A percentile compares a stretch with the other conserved stretches of the same genome.
Conservation (phyloP, 139 green algal genomes). For the Chlamydomonas asymmetrica region DNA sequence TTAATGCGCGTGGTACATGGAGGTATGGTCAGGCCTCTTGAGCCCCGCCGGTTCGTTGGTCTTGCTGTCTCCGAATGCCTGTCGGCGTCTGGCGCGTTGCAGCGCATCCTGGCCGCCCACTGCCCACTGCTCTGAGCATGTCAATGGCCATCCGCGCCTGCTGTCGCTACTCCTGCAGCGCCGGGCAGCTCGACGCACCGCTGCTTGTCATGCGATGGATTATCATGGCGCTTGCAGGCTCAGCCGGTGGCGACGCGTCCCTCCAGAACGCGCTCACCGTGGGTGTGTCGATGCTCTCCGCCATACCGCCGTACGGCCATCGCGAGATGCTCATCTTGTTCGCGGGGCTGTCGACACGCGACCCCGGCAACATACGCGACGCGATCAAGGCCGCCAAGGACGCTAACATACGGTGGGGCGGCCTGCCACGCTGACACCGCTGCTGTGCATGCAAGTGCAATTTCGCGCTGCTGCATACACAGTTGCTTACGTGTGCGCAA, state of each 20-base stretch:
- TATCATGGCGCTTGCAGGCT: not conserved
- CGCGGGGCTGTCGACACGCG: constrained; percentile 82
- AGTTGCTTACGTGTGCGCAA: too few relatives aligned
- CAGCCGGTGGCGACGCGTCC: constrained; percentile 64
- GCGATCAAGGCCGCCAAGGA: constrained; percentile 62
- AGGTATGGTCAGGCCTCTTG: too few relatives aligned
- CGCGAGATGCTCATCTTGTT: constrained; percentile 88
- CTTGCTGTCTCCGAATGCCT: too few relatives aligned
- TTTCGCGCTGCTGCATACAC: not conserved
- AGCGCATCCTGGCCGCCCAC: too few relatives aligned
- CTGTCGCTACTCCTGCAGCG: too few relatives aligned
- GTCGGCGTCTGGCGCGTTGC: too few relatives aligned
- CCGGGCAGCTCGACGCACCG: not conserved
- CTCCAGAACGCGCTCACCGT: constrained; percentile 89
- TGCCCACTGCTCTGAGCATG: too few relatives aligned
- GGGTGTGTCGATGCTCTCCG: constrained; percentile 54
- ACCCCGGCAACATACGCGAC: constrained; percentile 88
- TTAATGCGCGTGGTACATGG: not conserved
- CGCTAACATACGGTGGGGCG: constrained; percentile 44
- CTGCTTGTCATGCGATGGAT: not conserved
- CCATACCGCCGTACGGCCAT: constrained; percentile 86
- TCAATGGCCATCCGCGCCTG: too few relatives aligned
- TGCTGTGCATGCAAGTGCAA: not conserved
- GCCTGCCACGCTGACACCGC: not conserved
- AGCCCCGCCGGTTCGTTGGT: too few relatives aligned